These are phyloP conservation scores for Fusarium euwallaceae DNA, from an alignment of 2,329 filamentous ascomycete species.

Conservation along the genomic window DNA sequence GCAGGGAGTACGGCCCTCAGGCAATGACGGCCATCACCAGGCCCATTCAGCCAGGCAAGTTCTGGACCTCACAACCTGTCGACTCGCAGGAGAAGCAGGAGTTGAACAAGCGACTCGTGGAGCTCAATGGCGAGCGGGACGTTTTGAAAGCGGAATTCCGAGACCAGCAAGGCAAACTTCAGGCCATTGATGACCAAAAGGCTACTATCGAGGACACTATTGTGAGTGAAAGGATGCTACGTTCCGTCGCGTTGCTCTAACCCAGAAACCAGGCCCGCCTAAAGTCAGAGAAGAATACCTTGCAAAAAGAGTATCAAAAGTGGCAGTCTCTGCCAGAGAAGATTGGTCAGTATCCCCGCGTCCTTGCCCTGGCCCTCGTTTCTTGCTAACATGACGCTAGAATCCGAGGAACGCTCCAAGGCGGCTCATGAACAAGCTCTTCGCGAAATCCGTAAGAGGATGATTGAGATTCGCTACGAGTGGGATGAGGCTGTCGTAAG, in stretches of 20 bases:
- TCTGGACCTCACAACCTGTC: slow-evolving; percentile 84
- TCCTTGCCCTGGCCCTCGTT: neutral
- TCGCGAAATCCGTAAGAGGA: slow-evolving; percentile 50
- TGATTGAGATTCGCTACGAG: slow-evolving; percentile 65
- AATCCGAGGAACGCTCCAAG: slow-evolving; percentile 53
- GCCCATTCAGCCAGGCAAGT: slow-evolving; percentile 69
- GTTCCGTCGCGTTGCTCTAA: slow-evolving; percentile 28
- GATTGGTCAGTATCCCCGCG: slow-evolving; percentile 67
- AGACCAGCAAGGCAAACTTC: slow-evolving; percentile 54
- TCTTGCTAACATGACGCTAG: slow-evolving; percentile 35
- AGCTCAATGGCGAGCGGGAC: slow-evolving; percentile 54
- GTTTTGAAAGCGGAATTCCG: slow-evolving; percentile 51
- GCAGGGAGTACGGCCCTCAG: slow-evolving; percentile 83
- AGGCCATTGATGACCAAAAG: slow-evolving; percentile 59
- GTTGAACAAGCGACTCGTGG: slow-evolving; percentile 66
- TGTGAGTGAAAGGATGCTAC: slow-evolving; percentile 47
- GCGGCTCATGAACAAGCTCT: slow-evolving; percentile 49
- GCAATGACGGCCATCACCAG: slow-evolving; percentile 78
- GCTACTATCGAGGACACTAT: slow-evolving; percentile 56
- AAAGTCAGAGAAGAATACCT: slow-evolving; percentile 72
- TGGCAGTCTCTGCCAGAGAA: slow-evolving; percentile 78
- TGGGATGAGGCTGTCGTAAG: slow-evolving; percentile 68
- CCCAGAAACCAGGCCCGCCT: slow-evolving; percentile 59
- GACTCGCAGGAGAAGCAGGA: slow-evolving; percentile 75
- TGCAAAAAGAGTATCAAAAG: slow-evolving; percentile 75